phyloP scores from a whole-genome alignment of 2,329 filamentous ascomycete genomes.

The Torrubiella hemipterigena region DNA sequence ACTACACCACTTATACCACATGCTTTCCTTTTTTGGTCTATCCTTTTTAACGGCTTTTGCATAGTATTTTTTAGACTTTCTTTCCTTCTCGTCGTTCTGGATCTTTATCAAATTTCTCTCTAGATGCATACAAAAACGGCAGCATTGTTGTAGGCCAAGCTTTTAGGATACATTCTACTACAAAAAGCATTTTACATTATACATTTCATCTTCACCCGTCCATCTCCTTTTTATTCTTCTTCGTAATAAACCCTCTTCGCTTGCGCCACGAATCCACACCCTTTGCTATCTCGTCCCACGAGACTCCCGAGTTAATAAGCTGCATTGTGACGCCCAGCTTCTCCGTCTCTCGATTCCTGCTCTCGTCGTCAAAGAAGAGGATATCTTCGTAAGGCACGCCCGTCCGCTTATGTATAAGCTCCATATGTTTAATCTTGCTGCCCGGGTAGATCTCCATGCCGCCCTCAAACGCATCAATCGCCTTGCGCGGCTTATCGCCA shows the following conservation, averaged over 20 bases:
- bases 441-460: slow-evolving; percentile 60
- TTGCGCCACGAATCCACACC: slow-evolving; percentile 75
- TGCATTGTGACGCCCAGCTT: slow-evolving; percentile 72
- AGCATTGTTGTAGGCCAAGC: background rate
- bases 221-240: background rate
- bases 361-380: slow-evolving; percentile 93
- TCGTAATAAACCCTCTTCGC: slow-evolving; percentile 40
- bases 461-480: slow-evolving; percentile 48
- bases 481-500: slow-evolving; percentile 24
- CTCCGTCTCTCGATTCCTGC: slow-evolving; percentile 72
- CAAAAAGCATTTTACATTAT: slow-evolving; percentile 1
- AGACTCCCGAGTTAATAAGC: slow-evolving; percentile 69
- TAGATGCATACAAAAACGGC: background rate
- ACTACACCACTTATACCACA: no score
- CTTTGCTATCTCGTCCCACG: slow-evolving; percentile 62
- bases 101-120: background rate
- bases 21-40: no score
- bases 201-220: background rate
- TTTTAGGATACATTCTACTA: no score
- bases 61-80: no score
- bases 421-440: slow-evolving; percentile 78
- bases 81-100: background rate
- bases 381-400: slow-evolving; percentile 69
- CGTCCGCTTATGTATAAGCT: slow-evolving; percentile 57
- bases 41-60: no score